Base-by-base conservation (phyloP, 192 early-diverging fungal species). In the Lobosporangium transversale region DNA sequence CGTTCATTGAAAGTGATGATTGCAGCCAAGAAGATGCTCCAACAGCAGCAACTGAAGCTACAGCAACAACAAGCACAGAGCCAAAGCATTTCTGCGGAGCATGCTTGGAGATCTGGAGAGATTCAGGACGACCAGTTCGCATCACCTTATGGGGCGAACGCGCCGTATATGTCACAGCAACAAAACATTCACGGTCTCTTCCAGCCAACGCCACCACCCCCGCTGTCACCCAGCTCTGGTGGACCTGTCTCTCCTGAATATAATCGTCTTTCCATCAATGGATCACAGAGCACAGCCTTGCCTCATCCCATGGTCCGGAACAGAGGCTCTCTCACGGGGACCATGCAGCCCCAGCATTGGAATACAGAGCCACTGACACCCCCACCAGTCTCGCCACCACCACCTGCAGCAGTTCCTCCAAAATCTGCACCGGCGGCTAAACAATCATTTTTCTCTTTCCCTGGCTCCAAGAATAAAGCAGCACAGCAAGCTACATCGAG, bases 1-100 rank as follows among this genome's bases (percentile, higher is more conserved):
- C 69, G 85, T 21, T 81, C 85, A 5, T 47, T 86, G 8, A 82
- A 84, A 49, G 85, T 84, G 3, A 81, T 86, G 76, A 81, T 86
- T 59, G 76, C 79, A n/a, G 83, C 83, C 20, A 84, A 82, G 48
- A 86, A 86, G 52, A 84, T 84, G 68, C 58, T 80, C 27, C 79
- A 83, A 29, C 74, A 81, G 11, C 70, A 80, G 33, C 76, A 76
- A n/a, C 74, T 75, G n/a, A 70, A 79, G 33, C 59, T 81, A 5
- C 70, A 84, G 20, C 79, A 81, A 14, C 66, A 70, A 43, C 64
- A 66, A 30, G 53, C 63, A 14, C 63, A 66, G 29, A 66, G 58
- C 43, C 71, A 75, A 40, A 66, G 63, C 18, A 75, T 75, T 24
- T 62, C 58, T 1, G 71, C 71, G 1, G 63, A 66, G 12, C 71